These are phyloP conservation scores for Colletotrichum zoysiae DNA, from an alignment of 2,329 filamentous ascomycete genomes.

Conservation along the genomic window DNA sequence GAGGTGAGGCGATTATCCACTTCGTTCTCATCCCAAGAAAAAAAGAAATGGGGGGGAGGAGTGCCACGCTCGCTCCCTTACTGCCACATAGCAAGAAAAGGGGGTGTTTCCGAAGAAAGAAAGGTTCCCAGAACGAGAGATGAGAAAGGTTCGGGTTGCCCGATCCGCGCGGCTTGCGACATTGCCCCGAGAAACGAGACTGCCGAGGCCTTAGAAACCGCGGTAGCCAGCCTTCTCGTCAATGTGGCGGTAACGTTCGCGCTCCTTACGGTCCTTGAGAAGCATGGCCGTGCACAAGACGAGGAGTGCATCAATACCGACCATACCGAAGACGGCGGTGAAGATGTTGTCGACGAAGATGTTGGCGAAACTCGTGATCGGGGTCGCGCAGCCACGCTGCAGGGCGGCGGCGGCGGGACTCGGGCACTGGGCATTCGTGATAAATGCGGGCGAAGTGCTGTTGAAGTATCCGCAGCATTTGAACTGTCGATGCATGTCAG, in stretches of 20 bases:
- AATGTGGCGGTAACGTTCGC: conserved; percentile 82
- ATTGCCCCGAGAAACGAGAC: conserved; percentile 7
- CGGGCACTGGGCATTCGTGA: conserved; percentile 75
- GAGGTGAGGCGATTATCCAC: conserved; percentile 24
- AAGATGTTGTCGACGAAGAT: conserved; percentile 81
- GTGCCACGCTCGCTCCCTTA: conserved; percentile 1
- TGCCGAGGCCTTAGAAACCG: conserved; percentile 55
- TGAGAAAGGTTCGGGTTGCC: conserved; percentile 1
- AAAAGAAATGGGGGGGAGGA: not conserved
- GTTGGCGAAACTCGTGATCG: conserved; percentile 78
- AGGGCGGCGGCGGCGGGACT: conserved; percentile 78
- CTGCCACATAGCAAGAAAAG: not conserved
- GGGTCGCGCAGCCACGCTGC: conserved; percentile 75
- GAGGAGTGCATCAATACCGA: conserved; percentile 76
- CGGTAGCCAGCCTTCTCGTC: conserved; percentile 79
- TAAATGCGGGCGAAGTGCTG: conserved; percentile 77
- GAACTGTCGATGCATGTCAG: conserved; percentile 65
- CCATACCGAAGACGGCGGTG: conserved; percentile 83
- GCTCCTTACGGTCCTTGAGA: conserved; percentile 84
- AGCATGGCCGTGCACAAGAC: conserved; percentile 80
- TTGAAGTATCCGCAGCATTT: conserved; percentile 85
- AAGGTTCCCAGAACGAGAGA: conserved; percentile 22
- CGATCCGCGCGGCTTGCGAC: conserved; percentile 10
- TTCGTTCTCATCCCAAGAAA: conserved; percentile 21
- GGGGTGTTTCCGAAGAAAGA: conserved; percentile 14